phyloP scores from a whole-genome alignment of 768 basidiomycete genomes.

The Lentinula aciculospora region DNA sequence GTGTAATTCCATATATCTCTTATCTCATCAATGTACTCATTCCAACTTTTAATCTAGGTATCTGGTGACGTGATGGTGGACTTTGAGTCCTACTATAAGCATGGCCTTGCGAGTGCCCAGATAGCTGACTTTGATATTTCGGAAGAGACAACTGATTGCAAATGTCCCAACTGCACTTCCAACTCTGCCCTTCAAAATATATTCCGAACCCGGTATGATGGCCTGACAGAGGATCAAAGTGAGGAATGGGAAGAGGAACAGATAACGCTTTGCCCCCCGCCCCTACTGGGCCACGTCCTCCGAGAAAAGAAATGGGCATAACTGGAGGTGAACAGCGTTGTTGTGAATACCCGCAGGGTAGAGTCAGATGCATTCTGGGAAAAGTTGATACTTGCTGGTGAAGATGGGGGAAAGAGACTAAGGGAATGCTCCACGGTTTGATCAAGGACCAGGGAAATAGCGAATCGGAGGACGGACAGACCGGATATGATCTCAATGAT shows the following conservation, averaged over 20 bases:
- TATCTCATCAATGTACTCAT: neutral
- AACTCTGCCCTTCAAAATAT: neutral
- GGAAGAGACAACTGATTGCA: neutral
- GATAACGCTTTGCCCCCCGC: neutral
- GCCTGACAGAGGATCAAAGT: neutral
- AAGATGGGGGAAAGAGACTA: neutral
- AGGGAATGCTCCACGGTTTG: neutral
- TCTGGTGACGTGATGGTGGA: neutral
- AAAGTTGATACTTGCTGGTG: neutral
- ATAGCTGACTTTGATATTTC: neutral
- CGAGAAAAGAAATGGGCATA: neutral
- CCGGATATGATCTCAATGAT: slow-evolving; percentile 19
- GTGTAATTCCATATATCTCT: neutral
- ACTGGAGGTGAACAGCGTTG: neutral
- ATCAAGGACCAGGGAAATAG: neutral
- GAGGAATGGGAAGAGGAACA: neutral
- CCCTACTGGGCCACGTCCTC: neutral
- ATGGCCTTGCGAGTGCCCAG: neutral
- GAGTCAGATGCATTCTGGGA: neutral
- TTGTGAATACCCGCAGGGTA: neutral
- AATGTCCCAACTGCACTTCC: neutral
- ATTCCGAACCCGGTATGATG: neutral
- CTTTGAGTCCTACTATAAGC: neutral
- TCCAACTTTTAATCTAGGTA: neutral
- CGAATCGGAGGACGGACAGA: neutral